Percentiles rank a stretch among this genome's conserved stretches.
Conservation (phyloP, 2,329 filamentous ascomycete genomes). For the Scolecobasidium constrictum region DNA sequence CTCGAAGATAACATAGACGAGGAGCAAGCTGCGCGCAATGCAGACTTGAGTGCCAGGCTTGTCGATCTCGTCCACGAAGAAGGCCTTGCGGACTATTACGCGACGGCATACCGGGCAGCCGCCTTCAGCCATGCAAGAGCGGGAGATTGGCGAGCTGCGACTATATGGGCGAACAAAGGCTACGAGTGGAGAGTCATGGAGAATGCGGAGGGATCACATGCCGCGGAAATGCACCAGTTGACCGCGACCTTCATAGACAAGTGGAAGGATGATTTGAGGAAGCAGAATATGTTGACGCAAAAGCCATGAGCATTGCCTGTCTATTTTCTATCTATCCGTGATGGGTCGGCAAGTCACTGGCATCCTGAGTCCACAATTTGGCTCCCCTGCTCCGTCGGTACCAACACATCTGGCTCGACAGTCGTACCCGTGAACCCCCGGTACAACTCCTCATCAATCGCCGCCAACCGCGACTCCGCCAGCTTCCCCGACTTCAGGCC, state of each 20-base stretch:
- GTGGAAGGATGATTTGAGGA: slow-evolving; percentile 20
- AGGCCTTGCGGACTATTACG: slow-evolving; percentile 23
- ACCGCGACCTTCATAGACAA: slow-evolving; percentile 19
- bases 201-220: slow-evolving; percentile 17
- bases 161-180: slow-evolving; percentile 21
- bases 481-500: slow-evolving; percentile 22
- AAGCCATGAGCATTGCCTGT: too few species aligned
- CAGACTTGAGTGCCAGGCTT: slow-evolving; percentile 19
- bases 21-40: slow-evolving; percentile 15
- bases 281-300: slow-evolving; percentile 6
- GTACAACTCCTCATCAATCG: slow-evolving; percentile 24
- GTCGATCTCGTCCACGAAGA: slow-evolving; percentile 22
- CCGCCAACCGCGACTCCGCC: slow-evolving; percentile 14
- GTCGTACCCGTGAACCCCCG: slow-evolving; percentile 3
- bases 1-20: slow-evolving; percentile 12
- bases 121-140: slow-evolving; percentile 20
- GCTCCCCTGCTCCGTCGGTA: too few species aligned
- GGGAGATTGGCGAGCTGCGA: slow-evolving; percentile 20
- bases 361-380: too few species aligned
- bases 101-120: slow-evolving; percentile 20
- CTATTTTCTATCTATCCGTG: too few species aligned
- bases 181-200: slow-evolving; percentile 20
- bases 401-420: too few species aligned
- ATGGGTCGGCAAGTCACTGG: too few species aligned
- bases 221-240: slow-evolving; percentile 17